phyloP scores from a whole-genome alignment of 768 basidiomycete genomes.

The Leccinum olivaceopallidum region DNA sequence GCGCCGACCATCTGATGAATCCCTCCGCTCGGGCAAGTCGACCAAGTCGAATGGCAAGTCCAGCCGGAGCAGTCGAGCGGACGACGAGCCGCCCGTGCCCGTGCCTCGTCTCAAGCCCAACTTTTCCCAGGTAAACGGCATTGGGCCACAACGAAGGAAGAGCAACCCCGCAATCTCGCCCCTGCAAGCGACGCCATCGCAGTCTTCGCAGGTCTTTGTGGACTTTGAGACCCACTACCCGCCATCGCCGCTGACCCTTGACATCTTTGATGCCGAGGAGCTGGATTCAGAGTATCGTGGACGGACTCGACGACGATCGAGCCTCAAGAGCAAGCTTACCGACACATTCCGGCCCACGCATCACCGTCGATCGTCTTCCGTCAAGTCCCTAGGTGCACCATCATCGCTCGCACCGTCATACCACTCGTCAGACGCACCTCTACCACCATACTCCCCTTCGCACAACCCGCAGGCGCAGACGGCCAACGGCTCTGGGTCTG shows the following conservation, averaged over 20 bases:
- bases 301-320: conserved; percentile 30
- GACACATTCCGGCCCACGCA: conserved; percentile 34
- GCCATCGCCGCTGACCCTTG: conserved; percentile 30
- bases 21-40: conserved; percentile 43
- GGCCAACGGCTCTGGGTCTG: conserved; percentile 15
- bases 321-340: conserved; percentile 35
- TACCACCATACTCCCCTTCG: conserved; percentile 26
- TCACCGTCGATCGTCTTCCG: conserved; percentile 35
- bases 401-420: conserved; percentile 26
- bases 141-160: conserved; percentile 42
- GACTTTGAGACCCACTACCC: conserved; percentile 27
- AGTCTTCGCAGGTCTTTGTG: conserved; percentile 29
- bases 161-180: conserved; percentile 47
- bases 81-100: conserved; percentile 32
- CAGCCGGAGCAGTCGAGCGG: conserved; percentile 27
- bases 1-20: conserved; percentile 40
- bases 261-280: conserved; percentile 27
- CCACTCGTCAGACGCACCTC: conserved; percentile 22
- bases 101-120: conserved; percentile 33
- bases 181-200: conserved; percentile 21
- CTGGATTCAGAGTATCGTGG: conserved; percentile 28
- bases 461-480: conserved; percentile 16
- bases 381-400: conserved; percentile 35
- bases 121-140: conserved; percentile 23
- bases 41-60: conserved; percentile 33